These are phyloP conservation scores for Saitozyma sp. DNA, from an alignment of 768 basidiomycete species.

Conservation along the genomic window DNA sequence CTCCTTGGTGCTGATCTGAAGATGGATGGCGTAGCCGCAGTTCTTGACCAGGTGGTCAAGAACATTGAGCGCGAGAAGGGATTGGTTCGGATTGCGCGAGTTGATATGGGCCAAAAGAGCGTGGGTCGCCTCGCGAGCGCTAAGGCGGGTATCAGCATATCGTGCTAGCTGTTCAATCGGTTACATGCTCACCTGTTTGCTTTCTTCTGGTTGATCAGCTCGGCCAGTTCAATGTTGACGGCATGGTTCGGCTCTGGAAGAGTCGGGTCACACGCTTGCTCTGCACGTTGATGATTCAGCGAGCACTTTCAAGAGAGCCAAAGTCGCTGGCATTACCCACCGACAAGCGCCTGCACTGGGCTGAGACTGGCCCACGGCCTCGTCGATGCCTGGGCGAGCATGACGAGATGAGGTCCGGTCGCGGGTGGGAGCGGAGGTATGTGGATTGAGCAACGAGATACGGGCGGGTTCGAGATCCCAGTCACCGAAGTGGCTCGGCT, in stretches of 20 bases:
- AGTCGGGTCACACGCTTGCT: conserved; percentile 82
- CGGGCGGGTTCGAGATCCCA: too few relatives aligned
- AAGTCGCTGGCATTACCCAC: conserved; percentile 24
- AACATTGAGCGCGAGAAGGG: conserved; percentile 69
- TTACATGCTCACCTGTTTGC: conserved; percentile 74
- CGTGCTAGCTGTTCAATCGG: background rate
- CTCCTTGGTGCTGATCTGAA: conserved; percentile 95
- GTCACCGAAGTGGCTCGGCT: too few relatives aligned
- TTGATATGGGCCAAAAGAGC: conserved; percentile 79
- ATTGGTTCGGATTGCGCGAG: conserved; percentile 87
- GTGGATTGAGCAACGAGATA: too few relatives aligned
- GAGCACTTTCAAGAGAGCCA: background rate
- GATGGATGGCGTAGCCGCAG: conserved; percentile 95
- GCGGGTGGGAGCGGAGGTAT: too few relatives aligned
- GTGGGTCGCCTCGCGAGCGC: conserved; percentile 90
- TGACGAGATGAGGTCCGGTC: too few relatives aligned
- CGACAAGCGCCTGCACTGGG: conserved; percentile 49
- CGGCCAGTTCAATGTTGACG: conserved; percentile 87
- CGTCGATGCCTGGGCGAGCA: background rate
- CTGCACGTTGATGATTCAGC: conserved; percentile 23
- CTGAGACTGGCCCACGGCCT: conserved; percentile 49
- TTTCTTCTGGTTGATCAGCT: conserved; percentile 90
- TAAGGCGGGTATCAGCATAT: conserved; percentile 46
- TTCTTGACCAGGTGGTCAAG: conserved; percentile 68
- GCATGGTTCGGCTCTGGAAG: conserved; percentile 88